phyloP scores from a whole-genome alignment of 2,329 filamentous ascomycete species.

The Beauveria sp. region DNA sequence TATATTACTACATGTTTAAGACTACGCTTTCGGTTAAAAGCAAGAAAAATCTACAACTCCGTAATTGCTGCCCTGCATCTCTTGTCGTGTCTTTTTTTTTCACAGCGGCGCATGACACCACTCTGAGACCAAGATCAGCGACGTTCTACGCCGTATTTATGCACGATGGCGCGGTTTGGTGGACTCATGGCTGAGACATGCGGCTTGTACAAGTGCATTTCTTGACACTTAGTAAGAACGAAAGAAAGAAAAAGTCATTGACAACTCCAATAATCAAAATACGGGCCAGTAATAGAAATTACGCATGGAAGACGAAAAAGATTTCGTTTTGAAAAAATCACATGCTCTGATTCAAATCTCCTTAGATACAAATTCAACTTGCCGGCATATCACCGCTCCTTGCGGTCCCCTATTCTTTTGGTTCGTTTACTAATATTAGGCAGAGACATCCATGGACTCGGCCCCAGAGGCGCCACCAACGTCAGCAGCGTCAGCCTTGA shows the following conservation, averaged over 20 bases:
- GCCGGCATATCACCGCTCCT: not conserved
- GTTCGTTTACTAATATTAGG: not conserved
- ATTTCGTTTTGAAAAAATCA: not conserved
- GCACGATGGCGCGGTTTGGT: not conserved
- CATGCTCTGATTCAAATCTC: not conserved
- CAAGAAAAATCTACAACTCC: too few relatives aligned
- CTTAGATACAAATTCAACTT: not conserved
- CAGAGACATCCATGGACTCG: constrained; percentile 2
- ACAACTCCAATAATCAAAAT: not conserved
- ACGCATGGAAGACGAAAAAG: not conserved
- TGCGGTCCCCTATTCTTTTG: not conserved
- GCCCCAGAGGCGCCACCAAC: not conserved
- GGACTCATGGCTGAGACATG: not conserved
- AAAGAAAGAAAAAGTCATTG: not conserved
- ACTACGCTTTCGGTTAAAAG: too few relatives aligned
- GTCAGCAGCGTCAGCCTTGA: not conserved
- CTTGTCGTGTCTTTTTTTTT: too few relatives aligned
- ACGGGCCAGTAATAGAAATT: not conserved
- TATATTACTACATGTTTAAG: too few relatives aligned
- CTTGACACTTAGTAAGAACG: not conserved
- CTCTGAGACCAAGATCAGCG: too few relatives aligned
- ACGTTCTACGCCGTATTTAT: too few relatives aligned
- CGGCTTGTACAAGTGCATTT: not conserved
- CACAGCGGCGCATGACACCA: too few relatives aligned
- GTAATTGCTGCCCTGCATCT: too few relatives aligned